Base-by-base conservation (phyloP, 2,329 filamentous ascomycete genomes). In the Cucurbitaria berberidis region DNA sequence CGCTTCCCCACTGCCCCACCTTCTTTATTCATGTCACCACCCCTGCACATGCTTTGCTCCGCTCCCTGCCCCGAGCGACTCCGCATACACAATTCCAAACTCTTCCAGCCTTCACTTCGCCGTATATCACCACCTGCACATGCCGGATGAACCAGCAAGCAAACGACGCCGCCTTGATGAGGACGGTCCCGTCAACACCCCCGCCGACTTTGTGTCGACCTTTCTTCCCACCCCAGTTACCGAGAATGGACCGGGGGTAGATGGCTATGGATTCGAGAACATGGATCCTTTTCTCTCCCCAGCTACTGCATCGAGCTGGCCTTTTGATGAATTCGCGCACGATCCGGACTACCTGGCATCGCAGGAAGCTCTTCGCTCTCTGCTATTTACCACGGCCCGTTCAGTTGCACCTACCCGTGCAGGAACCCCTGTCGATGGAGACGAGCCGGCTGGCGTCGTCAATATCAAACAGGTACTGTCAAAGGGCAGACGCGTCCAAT, bases 341-440 rank as follows among this genome's bases (percentile, higher is more conserved):
- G 60, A 72, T 51, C 64, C 67, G 2, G 61, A 59, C 27, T 72
- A 70, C 44, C 40, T 70, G 18, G 67, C 66, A 15, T 70, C 67
- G 1, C 66, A 70, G 39, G 66, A 72, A 42, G 57, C 68, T 26
- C 41, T 71, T 13, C 59, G 67, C 11, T 59, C 59, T 11, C 51
- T 71, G 22, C 59, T 71, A 15, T 71, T 71, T 55, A 64, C 60
- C 9, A 69, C 67, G 19, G 68, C 68, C 15, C 64, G 60, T 35
- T 69, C 66, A 15, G 53, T 53, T n/a, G 67, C 59, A 1, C 68
- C 68, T 3, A 69, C 66, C 1, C 52, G 68, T 6, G 63, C 57
- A 5, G 60, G 57, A 13, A 68, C 63, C 9, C 67, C 67, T 5
- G 42, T 59, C 6, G 61, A 61, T 9, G 51, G 46, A 9, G 53